phyloP scores from a whole-genome alignment of 805 yeast species.

The Suhomyces sp. region DNA sequence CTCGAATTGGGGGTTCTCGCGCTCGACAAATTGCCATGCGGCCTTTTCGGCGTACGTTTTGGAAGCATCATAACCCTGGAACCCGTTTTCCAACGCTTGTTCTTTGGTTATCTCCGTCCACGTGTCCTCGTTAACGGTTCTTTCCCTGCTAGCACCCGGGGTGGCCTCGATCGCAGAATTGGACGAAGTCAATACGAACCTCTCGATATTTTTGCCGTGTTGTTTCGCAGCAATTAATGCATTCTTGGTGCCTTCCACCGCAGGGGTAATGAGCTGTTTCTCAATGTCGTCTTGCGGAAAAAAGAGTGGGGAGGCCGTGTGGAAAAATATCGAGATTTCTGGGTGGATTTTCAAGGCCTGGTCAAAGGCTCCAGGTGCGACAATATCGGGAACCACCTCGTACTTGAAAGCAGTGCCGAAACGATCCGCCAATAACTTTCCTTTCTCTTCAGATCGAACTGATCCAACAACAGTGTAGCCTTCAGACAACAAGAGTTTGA shows the following conservation, averaged over 20 bases:
- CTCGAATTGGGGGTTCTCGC: constrained; percentile 22
- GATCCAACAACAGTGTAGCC: constrained; percentile 45
- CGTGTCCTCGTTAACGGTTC: constrained; percentile 39
- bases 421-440: constrained; percentile 20
- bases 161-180: constrained; percentile 21
- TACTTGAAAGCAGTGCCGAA: constrained; percentile 15
- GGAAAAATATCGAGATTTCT: constrained; percentile 25
- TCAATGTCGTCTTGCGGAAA: constrained; percentile 17
- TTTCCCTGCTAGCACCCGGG: constrained; percentile 17
- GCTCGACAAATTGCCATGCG: constrained; percentile 53
- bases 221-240: constrained; percentile 17
- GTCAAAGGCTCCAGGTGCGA: constrained; percentile 25
- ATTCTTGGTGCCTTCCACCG: constrained; percentile 28
- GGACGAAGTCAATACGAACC: constrained; percentile 26
- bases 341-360: constrained; percentile 23
- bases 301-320: constrained; percentile 35
- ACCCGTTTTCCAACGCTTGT: constrained; percentile 38
- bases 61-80: constrained; percentile 54
- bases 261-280: constrained; percentile 24
- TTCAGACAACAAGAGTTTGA: constrained; percentile 33
- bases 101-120: constrained; percentile 58
- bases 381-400: constrained; percentile 23
- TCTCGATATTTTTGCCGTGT: constrained; percentile 15
- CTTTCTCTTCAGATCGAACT: constrained; percentile 40
- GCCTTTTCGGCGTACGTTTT: constrained; percentile 59